Percentiles rank a stretch among this genome's conserved stretches.
Conservation (phyloP, 148 eudicot species). For the Salicornia ramosissima region DNA sequence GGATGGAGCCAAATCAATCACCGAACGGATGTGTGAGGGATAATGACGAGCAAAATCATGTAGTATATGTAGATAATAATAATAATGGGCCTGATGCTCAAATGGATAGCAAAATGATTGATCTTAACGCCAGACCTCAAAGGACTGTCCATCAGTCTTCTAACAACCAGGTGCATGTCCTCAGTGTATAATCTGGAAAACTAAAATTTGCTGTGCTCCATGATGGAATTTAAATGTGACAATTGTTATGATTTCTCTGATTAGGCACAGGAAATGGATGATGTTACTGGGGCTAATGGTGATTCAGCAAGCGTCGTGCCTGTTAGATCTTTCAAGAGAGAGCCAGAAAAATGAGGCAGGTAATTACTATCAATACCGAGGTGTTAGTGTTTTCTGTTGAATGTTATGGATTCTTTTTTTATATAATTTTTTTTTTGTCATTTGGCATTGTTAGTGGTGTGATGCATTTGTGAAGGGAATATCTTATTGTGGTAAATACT, state of each 20-base stretch:
- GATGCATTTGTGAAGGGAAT: too few relatives aligned
- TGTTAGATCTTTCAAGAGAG: conserved; percentile 44
- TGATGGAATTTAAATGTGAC: conserved; percentile 6
- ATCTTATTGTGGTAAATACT: too few relatives aligned
- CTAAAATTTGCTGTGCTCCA: neutral
- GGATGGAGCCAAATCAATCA: conserved; percentile 43
- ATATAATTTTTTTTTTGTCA: too few relatives aligned
- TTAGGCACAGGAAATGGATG: conserved; percentile 53
- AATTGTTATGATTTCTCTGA: neutral
- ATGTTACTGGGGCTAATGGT: conserved; percentile 36
- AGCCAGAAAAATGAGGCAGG: conserved; percentile 54
- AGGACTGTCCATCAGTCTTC: conserved; percentile 46
- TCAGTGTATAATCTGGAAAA: neutral
- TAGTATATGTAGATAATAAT: conserved; percentile 29
- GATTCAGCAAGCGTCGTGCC: conserved; percentile 56
- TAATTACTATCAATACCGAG: conserved; percentile 17
- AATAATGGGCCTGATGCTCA: conserved; percentile 31
- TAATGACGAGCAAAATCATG: conserved; percentile 45
- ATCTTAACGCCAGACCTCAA: conserved; percentile 81
- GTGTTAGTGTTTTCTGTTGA: neutral
- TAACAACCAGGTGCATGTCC: conserved; percentile 48
- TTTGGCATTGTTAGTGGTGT: neutral
- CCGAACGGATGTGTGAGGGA: conserved; percentile 31
- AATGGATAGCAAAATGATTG: conserved; percentile 58
- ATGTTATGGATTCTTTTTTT: neutral